Evolutionary conservation across 1,284 basidiomycete genomes (phyloP).

Genomic region (Melampsora americana): DNA sequence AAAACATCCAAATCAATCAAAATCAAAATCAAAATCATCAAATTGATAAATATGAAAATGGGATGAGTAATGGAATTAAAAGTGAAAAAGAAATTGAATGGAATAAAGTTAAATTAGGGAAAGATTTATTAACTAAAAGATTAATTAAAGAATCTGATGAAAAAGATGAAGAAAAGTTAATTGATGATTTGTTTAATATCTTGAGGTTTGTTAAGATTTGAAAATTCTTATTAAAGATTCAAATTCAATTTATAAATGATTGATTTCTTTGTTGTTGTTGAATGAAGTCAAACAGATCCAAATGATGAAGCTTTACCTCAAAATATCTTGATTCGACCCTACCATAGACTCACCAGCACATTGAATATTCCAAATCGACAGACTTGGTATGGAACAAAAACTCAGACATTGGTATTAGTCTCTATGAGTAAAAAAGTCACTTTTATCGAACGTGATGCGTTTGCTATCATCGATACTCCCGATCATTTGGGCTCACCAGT

Average conservation of each 20-base stretch:
- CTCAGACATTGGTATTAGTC: slow-evolving; percentile 13
- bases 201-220: too few relatives aligned
- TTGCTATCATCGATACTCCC: neutral
- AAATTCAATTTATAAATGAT: too few relatives aligned
- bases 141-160: too few relatives aligned
- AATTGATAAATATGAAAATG: neutral
- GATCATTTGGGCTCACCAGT: neutral
- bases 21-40: neutral
- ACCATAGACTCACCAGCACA: neutral
- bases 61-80: neutral
- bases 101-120: too few relatives aligned
- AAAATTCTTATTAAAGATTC: too few relatives aligned
- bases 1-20: neutral
- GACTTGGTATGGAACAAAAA: slow-evolving; percentile 23
- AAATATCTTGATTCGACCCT: slow-evolving; percentile 27
- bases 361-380: slow-evolving; percentile 63
- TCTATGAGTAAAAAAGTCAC: slow-evolving; percentile 6
- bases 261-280: too few relatives aligned
- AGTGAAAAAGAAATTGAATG: neutral
- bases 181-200: too few relatives aligned
- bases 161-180: neutral
- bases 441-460: slow-evolving; percentile 27
- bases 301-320: neutral
- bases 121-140: too few relatives aligned
- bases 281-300: slow-evolving; percentile 6